phyloP scores from a whole-genome alignment of 2,329 filamentous ascomycete species.

The Graphilbum fragrans region DNA sequence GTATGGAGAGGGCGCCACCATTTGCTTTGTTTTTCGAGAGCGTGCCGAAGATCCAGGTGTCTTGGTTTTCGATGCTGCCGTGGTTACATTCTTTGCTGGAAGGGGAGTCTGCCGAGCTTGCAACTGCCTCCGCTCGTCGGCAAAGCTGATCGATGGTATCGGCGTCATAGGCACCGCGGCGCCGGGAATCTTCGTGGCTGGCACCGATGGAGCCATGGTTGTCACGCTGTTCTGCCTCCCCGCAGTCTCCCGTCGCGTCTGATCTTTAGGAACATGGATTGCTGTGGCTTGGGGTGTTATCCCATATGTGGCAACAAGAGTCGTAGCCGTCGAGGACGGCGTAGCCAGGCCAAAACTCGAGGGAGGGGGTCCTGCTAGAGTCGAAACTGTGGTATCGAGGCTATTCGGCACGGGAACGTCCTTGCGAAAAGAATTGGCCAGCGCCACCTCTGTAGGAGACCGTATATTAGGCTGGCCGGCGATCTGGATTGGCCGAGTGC shows the following conservation, averaged over 20 bases:
- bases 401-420: neutral
- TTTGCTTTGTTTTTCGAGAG: slow-evolving; percentile 10
- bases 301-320: no score
- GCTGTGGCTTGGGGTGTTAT: no score
- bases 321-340: no score
- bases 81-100: no score
- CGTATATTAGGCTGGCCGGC: neutral
- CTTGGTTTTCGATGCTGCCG: neutral
- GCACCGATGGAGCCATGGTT: neutral
- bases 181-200: neutral
- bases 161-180: no score
- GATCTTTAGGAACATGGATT: no score
- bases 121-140: neutral
- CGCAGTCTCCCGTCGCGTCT: no score
- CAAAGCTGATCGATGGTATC: no score
- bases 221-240: neutral
- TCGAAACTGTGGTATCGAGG: neutral
- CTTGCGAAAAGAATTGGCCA: neutral
- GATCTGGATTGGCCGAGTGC: neutral
- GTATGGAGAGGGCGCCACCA: slow-evolving; percentile 17
- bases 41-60: slow-evolving; percentile 1
- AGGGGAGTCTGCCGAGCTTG: neutral
- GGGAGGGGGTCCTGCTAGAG: neutral
- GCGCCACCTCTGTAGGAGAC: neutral
- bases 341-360: neutral